Percentiles rank a stretch among this genome's conserved stretches.
Conservation (phyloP, 2,329 filamentous ascomycete genomes). For the Coniochaeta ligniaria region DNA sequence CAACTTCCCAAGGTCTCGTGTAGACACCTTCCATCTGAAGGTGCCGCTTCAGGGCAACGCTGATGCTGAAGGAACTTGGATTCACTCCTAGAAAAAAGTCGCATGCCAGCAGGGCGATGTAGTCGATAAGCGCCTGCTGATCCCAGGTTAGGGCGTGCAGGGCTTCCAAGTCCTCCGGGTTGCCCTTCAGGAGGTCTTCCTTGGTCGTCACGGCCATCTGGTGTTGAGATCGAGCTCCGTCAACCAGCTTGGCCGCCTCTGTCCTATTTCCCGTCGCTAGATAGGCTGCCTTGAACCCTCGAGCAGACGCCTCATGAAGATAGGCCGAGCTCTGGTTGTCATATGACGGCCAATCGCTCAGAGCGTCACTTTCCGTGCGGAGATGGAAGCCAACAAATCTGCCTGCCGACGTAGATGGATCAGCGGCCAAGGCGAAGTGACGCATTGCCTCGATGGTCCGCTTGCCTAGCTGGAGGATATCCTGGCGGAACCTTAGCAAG, state of each 20-base stretch:
- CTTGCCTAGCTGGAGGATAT: slow-evolving; percentile 32
- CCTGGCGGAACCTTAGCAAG: slow-evolving; percentile 31
- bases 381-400: slow-evolving; percentile 35
- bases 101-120: slow-evolving; percentile 29
- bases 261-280: slow-evolving; percentile 37
- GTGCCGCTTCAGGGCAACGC: slow-evolving; percentile 37
- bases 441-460: slow-evolving; percentile 27
- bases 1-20: slow-evolving; percentile 34
- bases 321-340: slow-evolving; percentile 32
- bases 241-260: slow-evolving; percentile 29
- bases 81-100: slow-evolving; percentile 36
- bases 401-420: slow-evolving; percentile 7
- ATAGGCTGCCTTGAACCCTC: slow-evolving; percentile 30
- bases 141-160: slow-evolving; percentile 33
- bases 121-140: slow-evolving; percentile 35
- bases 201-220: slow-evolving; percentile 30
- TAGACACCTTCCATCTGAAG: slow-evolving; percentile 29
- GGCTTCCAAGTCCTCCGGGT: slow-evolving; percentile 19
- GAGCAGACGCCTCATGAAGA: slow-evolving; percentile 22
- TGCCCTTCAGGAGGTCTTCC: slow-evolving; percentile 22
- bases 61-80: slow-evolving; percentile 41
- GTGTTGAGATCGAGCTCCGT: slow-evolving; percentile 21
- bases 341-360: slow-evolving; percentile 37
- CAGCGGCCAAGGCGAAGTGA: slow-evolving; percentile 12
- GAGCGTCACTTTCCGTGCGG: slow-evolving; percentile 38